Base-by-base conservation (phyloP, 306 rosid genomes). In the Rosa lucieae region DNA sequence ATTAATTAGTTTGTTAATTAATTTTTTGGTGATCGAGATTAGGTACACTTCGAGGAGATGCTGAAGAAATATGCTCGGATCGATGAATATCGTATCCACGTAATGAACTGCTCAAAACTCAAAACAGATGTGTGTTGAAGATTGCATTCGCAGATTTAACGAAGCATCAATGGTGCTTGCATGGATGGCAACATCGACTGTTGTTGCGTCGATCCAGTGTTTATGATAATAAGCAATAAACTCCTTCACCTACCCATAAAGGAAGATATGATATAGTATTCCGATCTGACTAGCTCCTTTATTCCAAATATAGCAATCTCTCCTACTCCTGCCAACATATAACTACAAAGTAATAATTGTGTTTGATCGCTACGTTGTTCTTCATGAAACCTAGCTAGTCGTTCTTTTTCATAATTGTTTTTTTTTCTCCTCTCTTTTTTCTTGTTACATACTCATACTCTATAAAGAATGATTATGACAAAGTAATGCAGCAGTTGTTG, bases 161-260 rank as follows among this genome's bases (percentile, higher is more conserved):
- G 3, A 61, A 61, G 67, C 67, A 26, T 26, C 35, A 23, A 11
- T 61, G 67, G 67, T 26, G 67, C 67, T 61, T 26, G 39, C 67
- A 61, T 61, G 67, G 67, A 61, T 61, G 67, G 67, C 67, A 61
- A 61, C 67, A 13, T 10, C 17, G 8, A 61, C 18, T 61, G 67
- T 29, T 61, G 67, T 13, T 26, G 40, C 3, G 5, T 26, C 7
- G 39, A 61, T 11, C 67, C 18, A 61, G 10, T 56, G 29, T 9
- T 9, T n/a, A 56, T n/a, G 62, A 56, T n/a, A 20, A n/a, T 56
- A n/a, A 56, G 62, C 62, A n/a, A 20, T 12, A 1, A 6, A 55
- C 11, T 55, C 26, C 10, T 55, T 23, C n/a, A 20, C 61, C 61
- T 6, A 55, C 61, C 10, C 26, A 10, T 55, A 55, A 55, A 55